These are phyloP conservation scores for Colletotrichum caudatum DNA, from an alignment of 2,329 filamentous ascomycete species.

Conservation along the genomic window DNA sequence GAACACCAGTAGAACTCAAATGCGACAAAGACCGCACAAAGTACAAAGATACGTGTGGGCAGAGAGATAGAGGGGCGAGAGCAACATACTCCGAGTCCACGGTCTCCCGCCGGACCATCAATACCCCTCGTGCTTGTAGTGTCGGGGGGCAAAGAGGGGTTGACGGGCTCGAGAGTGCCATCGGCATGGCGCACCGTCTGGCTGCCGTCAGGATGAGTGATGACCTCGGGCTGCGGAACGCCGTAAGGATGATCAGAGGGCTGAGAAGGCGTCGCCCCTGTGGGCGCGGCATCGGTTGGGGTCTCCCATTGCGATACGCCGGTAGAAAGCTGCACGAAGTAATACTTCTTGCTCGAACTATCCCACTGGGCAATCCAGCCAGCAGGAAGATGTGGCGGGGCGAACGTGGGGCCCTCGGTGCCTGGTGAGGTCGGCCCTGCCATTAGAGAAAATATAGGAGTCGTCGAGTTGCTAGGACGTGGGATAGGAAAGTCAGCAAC, in stretches of 20 bases:
- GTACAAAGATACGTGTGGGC: background rate
- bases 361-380: constrained; percentile 81
- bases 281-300: constrained; percentile 72
- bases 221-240: constrained; percentile 66
- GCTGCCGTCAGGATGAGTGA: constrained; percentile 72
- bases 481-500: background rate
- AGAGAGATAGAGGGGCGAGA: constrained; percentile 10
- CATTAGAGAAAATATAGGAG: constrained; percentile 53
- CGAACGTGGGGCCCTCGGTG: constrained; percentile 69
- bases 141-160: constrained; percentile 61
- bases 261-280: constrained; percentile 67
- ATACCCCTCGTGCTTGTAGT: constrained; percentile 62
- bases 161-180: constrained; percentile 70
- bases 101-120: constrained; percentile 67
- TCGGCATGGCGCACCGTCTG: constrained; percentile 72
- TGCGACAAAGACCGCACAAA: background rate
- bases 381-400: constrained; percentile 70
- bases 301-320: constrained; percentile 81
- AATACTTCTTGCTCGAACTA: constrained; percentile 72
- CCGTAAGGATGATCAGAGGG: constrained; percentile 74
- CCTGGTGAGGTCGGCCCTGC: constrained; percentile 69
- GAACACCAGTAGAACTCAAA: constrained; percentile 7
- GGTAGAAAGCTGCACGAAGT: constrained; percentile 79
- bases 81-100: constrained; percentile 73
- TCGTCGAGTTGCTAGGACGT: constrained; percentile 13